Evolutionary conservation across 805 yeast genomes (phyloP).

Genomic region (Metschnikowia chrysomelidarum): DNA sequence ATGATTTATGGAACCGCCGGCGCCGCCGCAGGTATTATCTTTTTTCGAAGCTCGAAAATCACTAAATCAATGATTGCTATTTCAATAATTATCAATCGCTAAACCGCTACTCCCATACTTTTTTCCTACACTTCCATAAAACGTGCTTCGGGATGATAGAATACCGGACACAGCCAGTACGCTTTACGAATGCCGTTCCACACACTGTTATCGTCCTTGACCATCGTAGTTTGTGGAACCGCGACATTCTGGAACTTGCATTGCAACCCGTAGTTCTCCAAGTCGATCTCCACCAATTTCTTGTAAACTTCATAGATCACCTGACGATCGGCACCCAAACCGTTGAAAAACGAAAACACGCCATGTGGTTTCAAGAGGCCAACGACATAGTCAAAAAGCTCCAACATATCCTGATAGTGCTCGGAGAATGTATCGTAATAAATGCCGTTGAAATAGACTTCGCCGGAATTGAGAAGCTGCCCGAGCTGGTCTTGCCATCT

Average conservation of each 20-base stretch:
- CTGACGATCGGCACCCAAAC: conserved; percentile 53
- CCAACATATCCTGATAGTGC: conserved; percentile 85
- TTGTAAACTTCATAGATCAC: conserved; percentile 67
- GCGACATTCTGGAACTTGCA: conserved; percentile 52
- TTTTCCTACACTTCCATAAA: conserved; percentile 33
- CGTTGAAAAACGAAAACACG: conserved; percentile 87
- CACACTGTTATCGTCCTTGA: conserved; percentile 35
- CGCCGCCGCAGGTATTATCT: conserved; percentile 13
- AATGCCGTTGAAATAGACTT: conserved; percentile 82
- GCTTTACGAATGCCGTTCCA: conserved; percentile 64
- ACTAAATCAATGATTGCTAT: too few relatives aligned
- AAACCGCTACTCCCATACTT: too few relatives aligned
- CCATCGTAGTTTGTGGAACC: conserved; percentile 42
- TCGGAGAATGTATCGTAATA: conserved; percentile 94
- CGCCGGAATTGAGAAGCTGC: conserved; percentile 54
- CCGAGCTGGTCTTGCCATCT: conserved; percentile 88
- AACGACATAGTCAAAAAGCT: conserved; percentile 74
- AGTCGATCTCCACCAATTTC: conserved; percentile 75
- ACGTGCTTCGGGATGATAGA: conserved; percentile 62
- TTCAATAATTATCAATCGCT: too few relatives aligned
- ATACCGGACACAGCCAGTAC: conserved; percentile 67
- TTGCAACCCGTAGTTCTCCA: conserved; percentile 72
- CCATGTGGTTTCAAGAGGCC: conserved; percentile 84
- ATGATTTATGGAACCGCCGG: conserved; percentile 17
- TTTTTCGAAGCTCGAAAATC: too few relatives aligned